Conservation (phyloP, 345 rosid genomes). For the Populus pruinosa region DNA sequence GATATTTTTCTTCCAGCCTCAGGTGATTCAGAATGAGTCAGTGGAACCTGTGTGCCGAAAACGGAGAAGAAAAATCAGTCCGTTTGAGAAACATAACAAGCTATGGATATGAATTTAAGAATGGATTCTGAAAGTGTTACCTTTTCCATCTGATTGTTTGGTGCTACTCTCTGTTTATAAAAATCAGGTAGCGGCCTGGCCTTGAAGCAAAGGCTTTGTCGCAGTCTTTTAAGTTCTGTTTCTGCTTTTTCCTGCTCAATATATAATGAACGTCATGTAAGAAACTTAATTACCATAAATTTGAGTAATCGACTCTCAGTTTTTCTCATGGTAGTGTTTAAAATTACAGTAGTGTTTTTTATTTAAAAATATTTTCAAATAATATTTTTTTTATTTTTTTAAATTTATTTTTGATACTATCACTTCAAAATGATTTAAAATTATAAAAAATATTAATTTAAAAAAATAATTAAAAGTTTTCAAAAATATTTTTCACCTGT, state of each 20-base stretch:
- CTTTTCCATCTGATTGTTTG: slow-evolving; percentile 41
- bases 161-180: slow-evolving; percentile 52
- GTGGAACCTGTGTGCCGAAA: slow-evolving; percentile 24
- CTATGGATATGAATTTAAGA: too few species aligned
- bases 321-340: too few species aligned
- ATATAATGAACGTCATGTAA: not conserved
- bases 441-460: too few species aligned
- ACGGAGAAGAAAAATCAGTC: not conserved
- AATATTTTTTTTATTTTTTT: too few species aligned
- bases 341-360: too few species aligned
- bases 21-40: slow-evolving; percentile 27
- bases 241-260: slow-evolving; percentile 57
- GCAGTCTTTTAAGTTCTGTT: slow-evolving; percentile 57
- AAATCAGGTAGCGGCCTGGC: slow-evolving; percentile 91
- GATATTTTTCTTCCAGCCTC: slow-evolving; percentile 1
- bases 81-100: not conserved
- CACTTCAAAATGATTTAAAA: too few species aligned
- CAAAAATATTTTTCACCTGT: too few species aligned
- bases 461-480: too few species aligned
- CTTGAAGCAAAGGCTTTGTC: slow-evolving; percentile 79
- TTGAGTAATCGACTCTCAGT: not conserved
- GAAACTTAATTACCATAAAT: not conserved
- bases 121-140: slow-evolving; percentile 22
- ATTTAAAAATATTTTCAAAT: too few species aligned
- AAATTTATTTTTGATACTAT: rapidly evolving